These are phyloP conservation scores for Chaetomium sp. DNA, from an alignment of 2,329 filamentous ascomycete species.

Conservation along the genomic window DNA sequence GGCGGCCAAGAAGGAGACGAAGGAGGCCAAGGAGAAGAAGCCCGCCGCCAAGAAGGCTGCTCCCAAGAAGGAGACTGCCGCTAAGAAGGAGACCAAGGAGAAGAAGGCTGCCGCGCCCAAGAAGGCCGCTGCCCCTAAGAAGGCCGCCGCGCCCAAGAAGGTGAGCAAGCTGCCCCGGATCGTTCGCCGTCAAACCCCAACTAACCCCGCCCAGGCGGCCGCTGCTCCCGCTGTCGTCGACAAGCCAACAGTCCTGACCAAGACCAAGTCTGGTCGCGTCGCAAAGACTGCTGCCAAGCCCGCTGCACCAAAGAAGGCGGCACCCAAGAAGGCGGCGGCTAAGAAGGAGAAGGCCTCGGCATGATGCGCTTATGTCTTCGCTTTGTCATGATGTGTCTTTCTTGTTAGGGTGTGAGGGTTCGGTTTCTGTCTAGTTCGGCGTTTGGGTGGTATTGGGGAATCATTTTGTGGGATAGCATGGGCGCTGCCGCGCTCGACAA, in stretches of 20 bases:
- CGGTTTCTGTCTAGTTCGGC: conserved; percentile 31
- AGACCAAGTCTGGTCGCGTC: conserved; percentile 86
- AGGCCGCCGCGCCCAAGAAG: conserved; percentile 45
- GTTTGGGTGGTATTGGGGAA: conserved; percentile 29
- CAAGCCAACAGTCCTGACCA: conserved; percentile 69
- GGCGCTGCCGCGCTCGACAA: conserved; percentile 24
- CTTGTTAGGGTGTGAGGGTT: conserved; percentile 33
- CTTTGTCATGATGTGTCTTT: conserved; percentile 45
- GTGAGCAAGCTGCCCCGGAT: conserved; percentile 4
- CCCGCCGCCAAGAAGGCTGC: conserved; percentile 44
- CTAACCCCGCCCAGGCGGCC: conserved; percentile 52
- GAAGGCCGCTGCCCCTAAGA: conserved; percentile 38
- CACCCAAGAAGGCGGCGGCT: conserved; percentile 52
- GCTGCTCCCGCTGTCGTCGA: conserved; percentile 69
- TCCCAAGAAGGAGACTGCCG: conserved; percentile 37
- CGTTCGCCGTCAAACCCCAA: not conserved
- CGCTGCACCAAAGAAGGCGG: conserved; percentile 50
- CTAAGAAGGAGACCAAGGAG: conserved; percentile 46
- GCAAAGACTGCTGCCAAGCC: conserved; percentile 65
- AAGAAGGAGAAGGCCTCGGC: conserved; percentile 46
- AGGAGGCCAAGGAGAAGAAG: conserved; percentile 48
- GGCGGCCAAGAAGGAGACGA: conserved; percentile 42
- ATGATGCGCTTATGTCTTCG: conserved; percentile 34
- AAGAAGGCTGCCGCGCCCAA: conserved; percentile 48
- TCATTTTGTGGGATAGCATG: conserved; percentile 28